Base-by-base conservation (phyloP, 495 filamentous ascomycete genomes). In the Rostrohypoxylon terebratum region DNA sequence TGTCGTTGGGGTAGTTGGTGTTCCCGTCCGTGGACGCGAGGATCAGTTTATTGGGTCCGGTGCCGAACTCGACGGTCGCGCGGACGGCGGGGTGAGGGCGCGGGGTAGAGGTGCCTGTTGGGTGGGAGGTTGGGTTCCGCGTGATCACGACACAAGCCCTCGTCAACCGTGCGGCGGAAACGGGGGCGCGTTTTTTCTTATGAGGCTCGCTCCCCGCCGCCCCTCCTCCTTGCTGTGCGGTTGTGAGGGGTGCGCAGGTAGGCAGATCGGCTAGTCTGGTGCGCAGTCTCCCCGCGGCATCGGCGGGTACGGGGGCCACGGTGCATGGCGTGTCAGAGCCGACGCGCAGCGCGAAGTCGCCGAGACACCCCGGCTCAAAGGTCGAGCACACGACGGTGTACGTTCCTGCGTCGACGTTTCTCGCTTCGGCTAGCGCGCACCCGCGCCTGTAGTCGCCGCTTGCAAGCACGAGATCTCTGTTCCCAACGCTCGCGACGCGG, bases 301-400 rank as follows among this genome's bases (percentile, higher is more conserved):
- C 92, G 8, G 87, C 77, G 0, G 87, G 82, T 9, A 97, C 81
- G 4, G 84, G 85, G 3, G 78, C 77, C 7, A 94, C 67, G 0
- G 67, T 40, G 42, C 88, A 86, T 1, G 85, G 80, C 8, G 81
- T 78, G 21, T 81, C 87, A n/a, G 91, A 88, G 9, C 87, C 88
- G 36, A 96, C 85, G 71, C 88, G 88, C 25, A 99, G 83, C 2
- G 84, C 88, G 80, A 96, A 98, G n/a, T 83, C 84, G 1, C 88
- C 93, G 2, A 87, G 79, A 75, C 94, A 91, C 31, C 89, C 89
- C 0, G 90, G 86, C 48, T 97, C 93, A 76, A 96, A 98, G 1
- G 96, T 97, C 7, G 91, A 94, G 72, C 89, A 91, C 10, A 98
- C 90, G 51, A 97, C 85, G 0, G 94, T 97, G 80, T 98, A 98